Evolutionary conservation across 2,329 filamentous ascomycete species (phyloP), one percentile per base, ranked within the genome.

Genomic region (Fusarium algeriense): DNA sequence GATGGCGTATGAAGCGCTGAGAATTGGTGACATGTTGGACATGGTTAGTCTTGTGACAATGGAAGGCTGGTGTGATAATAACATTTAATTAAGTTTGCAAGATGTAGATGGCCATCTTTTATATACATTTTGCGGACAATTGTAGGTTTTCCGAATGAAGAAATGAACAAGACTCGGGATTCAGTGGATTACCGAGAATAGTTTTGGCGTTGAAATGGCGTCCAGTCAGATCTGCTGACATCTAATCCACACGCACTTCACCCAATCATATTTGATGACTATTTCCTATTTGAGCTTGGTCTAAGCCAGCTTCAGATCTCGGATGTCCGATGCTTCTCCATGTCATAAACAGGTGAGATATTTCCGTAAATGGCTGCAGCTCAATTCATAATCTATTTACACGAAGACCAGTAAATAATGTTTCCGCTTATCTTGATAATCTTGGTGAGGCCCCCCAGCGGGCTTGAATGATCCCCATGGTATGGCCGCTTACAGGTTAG

Each of bases 401-500:
- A 30, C 10, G 7, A 30, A 30, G 10, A 8, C 7, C 30, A 11
- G 10, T 8, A 11, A 30, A 30, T 11, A 30, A 8, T 30, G 30
- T 30, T 23, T 30, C 30, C 30, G 10, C 10, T 30, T 8, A 30
- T 30, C 30, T 30, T 11, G 30, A 10, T 30, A 11, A 9, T 30
- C 30, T 30, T 9, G 30, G 7, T 30, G 30, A 30, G 10, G 30
- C 30, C 30, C 30, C 30, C 10, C 30, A 30, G 7, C 30, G 7
- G 30, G 30, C 30, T 30, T 11, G 10, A 30, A 9, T 30, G 30
- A 9, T 30, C 7, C 8, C 10, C 30, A 30, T 37, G 34, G 12
- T 37, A 23, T 14, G 15, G 7, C 3, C 6, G 1, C 15, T 49
- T 44, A 73, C 2, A 74, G 60, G 4, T 26, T 64, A 3, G 73